A percentile compares a stretch with the other conserved stretches of the same genome.
These are phyloP conservation scores for Trichocomaceae sp. DNA, from an alignment of 2,329 filamentous ascomycete species.

Conservation along the genomic window DNA sequence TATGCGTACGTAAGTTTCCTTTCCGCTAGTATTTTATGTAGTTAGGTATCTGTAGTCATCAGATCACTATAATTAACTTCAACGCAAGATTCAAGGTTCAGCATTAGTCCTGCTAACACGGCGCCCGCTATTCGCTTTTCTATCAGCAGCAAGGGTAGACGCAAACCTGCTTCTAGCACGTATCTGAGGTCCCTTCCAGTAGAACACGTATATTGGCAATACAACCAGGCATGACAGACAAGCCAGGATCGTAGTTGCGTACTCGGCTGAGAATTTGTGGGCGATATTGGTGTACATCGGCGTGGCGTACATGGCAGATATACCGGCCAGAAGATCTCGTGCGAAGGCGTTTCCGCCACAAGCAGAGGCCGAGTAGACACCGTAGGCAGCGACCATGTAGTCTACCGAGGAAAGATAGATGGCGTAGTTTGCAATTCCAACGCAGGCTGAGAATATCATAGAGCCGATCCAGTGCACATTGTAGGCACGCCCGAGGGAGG, in stretches of 20 bases:
- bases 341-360: constrained; percentile 71
- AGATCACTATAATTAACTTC: not conserved
- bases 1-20: not conserved
- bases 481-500: constrained; percentile 56
- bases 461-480: constrained; percentile 62
- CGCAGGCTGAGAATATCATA: constrained; percentile 57
- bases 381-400: constrained; percentile 71
- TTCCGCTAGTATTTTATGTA: not conserved
- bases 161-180: constrained; percentile 49
- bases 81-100: not conserved
- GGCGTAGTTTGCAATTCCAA: constrained; percentile 66
- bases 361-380: constrained; percentile 65
- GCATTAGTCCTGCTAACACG: constrained; percentile 13
- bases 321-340: constrained; percentile 65
- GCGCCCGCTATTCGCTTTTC: constrained; percentile 11
- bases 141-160: constrained; percentile 29
- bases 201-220: constrained; percentile 51
- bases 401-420: constrained; percentile 74
- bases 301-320: constrained; percentile 60
- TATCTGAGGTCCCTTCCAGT: constrained; percentile 49
- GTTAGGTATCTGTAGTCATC: not conserved
- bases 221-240: constrained; percentile 46
- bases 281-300: constrained; percentile 54
- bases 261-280: constrained; percentile 41
- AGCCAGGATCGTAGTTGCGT: constrained; percentile 49